Percentiles rank a stretch among this genome's conserved stretches.
Evolutionary conservation across 75 land plant species (phyloP).

Genomic region (Cupressus sempervirens): DNA sequence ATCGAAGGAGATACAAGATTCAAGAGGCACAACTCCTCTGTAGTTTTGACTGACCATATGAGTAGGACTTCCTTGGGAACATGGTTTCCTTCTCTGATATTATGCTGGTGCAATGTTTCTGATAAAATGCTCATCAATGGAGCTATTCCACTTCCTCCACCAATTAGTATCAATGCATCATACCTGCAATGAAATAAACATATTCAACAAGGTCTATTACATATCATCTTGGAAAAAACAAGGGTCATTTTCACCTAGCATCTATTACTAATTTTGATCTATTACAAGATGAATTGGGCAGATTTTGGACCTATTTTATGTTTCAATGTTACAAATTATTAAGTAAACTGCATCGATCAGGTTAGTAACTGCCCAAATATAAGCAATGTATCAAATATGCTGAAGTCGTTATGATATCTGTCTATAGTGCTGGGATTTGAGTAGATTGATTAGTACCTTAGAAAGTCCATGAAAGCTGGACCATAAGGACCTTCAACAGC

Average conservation of each 20-base stretch:
- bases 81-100: slow-evolving; percentile 1
- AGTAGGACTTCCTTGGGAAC: slow-evolving; percentile 22
- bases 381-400: not conserved
- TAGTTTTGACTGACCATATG: slow-evolving; percentile 41
- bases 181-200: slow-evolving; percentile 19
- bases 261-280: not conserved
- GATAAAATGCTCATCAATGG: slow-evolving; percentile 56
- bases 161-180: slow-evolving; percentile 42
- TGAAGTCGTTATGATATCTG: not conserved
- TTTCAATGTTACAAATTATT: too few relatives aligned
- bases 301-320: not conserved
- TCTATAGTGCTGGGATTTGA: not conserved
- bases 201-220: not conserved
- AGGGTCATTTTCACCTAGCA: not conserved
- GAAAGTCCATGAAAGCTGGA: slow-evolving; percentile 36
- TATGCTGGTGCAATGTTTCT: slow-evolving; percentile 24
- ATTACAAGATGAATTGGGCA: not conserved
- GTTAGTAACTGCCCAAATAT: not conserved
- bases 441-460: slow-evolving; percentile 20
- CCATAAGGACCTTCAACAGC: slow-evolving; percentile 79
- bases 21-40: slow-evolving; percentile 39
- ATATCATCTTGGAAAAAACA: not conserved
- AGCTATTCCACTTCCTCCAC: slow-evolving; percentile 65
- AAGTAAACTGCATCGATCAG: not conserved
- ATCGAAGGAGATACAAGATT: slow-evolving; percentile 43